Evolutionary conservation across 495 filamentous ascomycete species (phyloP).

Genomic region (Aspergillus wentii): DNA sequence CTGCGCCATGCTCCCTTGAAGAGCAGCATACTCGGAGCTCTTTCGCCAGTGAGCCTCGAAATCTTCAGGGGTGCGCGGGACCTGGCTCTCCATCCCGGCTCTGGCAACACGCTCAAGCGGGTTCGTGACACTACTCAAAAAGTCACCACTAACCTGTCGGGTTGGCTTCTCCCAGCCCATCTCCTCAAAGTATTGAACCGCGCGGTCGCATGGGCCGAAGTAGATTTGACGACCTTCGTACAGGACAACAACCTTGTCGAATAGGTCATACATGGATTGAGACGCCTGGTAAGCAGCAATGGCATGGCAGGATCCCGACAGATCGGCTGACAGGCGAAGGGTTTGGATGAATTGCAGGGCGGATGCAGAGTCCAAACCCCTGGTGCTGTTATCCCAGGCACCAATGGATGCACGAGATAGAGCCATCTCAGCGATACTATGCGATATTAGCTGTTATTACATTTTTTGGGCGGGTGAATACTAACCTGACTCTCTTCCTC

Average conservation of each 20-base stretch:
- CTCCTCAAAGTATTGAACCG: slow-evolving; percentile 53
- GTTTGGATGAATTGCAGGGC: slow-evolving; percentile 66
- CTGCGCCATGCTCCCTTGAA: too few relatives aligned
- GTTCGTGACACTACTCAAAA: too few relatives aligned
- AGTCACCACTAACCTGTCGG: too few relatives aligned
- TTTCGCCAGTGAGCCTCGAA: too few relatives aligned
- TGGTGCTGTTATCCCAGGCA: slow-evolving; percentile 82
- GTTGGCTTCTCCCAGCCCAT: too few relatives aligned
- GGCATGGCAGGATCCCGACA: slow-evolving; percentile 68
- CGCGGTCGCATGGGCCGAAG: slow-evolving; percentile 51
- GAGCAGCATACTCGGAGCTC: too few relatives aligned
- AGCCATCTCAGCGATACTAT: slow-evolving; percentile 47
- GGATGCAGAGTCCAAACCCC: slow-evolving; percentile 79
- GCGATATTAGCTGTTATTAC: too few relatives aligned
- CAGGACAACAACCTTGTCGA: slow-evolving; percentile 56
- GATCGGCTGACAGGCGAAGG: slow-evolving; percentile 65
- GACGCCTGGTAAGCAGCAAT: slow-evolving; percentile 82
- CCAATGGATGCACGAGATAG: slow-evolving; percentile 63
- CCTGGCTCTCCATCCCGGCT: too few relatives aligned
- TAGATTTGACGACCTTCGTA: slow-evolving; percentile 62
- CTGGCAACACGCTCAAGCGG: too few relatives aligned
- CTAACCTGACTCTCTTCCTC: slow-evolving; percentile 50
- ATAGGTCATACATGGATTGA: slow-evolving; percentile 70
- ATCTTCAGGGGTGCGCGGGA: too few relatives aligned
- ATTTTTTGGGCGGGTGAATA: too few relatives aligned